Evolutionary conservation across 257 asterid genomes (phyloP).

Genomic region (Solanum appendiculatum): DNA sequence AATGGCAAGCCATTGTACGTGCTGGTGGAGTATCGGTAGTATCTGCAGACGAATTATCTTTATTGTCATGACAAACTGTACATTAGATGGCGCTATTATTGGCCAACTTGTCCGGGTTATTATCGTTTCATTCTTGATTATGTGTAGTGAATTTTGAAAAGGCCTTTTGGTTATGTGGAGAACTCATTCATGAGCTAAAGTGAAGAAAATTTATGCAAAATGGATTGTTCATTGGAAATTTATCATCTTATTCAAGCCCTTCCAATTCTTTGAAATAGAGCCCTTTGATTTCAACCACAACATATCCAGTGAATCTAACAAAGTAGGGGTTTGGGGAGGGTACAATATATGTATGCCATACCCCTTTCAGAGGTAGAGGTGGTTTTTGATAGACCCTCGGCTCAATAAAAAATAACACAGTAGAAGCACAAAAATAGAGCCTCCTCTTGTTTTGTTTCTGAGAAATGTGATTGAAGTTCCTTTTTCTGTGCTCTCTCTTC

Average conservation of each 20-base stretch:
- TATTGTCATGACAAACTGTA: slow-evolving; percentile 6
- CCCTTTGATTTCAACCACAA: not conserved
- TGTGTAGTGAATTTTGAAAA: not conserved
- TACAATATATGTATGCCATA: too few relatives aligned
- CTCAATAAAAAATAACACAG: not conserved
- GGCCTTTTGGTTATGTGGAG: not conserved
- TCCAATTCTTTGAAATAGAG: not conserved
- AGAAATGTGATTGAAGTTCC: too few relatives aligned
- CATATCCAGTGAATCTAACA: not conserved
- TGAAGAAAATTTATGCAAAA: not conserved
- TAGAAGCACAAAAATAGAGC: not conserved
- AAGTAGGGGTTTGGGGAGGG: too few relatives aligned
- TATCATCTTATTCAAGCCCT: not conserved
- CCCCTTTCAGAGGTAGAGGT: not conserved
- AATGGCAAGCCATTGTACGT: slow-evolving; percentile 66
- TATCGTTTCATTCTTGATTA: not conserved
- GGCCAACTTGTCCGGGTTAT: not conserved
- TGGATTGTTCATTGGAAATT: not conserved
- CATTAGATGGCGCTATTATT: slow-evolving; percentile 6
- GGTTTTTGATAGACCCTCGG: rapidly evolving
- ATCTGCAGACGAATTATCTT: not conserved
- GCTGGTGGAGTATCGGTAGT: slow-evolving; percentile 59
- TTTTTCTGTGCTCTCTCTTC: not conserved
- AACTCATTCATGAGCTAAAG: not conserved
- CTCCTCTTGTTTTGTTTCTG: not conserved